Percentiles rank a stretch among this genome's conserved stretches.
These are phyloP conservation scores for Plectosphaerella cucumerina DNA, from an alignment of 2,329 filamentous ascomycete genomes.

Conservation along the genomic window DNA sequence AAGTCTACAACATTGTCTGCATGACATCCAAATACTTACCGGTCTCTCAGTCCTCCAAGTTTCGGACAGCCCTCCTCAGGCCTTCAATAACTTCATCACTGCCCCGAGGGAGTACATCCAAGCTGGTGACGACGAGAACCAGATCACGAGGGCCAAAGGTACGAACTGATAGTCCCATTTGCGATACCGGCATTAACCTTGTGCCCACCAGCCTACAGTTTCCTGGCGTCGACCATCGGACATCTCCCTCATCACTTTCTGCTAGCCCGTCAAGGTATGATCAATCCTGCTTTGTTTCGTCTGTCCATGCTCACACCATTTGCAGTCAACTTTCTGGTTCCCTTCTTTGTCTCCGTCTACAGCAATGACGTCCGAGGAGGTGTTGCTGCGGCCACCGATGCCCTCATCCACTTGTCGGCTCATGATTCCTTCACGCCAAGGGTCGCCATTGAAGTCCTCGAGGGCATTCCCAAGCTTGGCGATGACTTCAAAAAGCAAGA, in stretches of 20 bases:
- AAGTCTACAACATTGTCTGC: no score
- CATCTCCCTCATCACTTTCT: constrained; percentile 40
- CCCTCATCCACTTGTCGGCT: constrained; percentile 41
- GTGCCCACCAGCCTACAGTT: constrained; percentile 43
- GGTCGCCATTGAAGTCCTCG: constrained; percentile 43
- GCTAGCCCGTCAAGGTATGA: constrained; percentile 44
- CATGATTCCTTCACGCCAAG: constrained; percentile 49
- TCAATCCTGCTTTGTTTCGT: background rate
- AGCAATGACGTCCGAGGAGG: constrained; percentile 57
- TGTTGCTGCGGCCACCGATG: constrained; percentile 48
- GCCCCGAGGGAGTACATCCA: background rate
- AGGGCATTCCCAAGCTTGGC: constrained; percentile 43
- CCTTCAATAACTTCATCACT: no score
- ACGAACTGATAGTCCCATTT: background rate
- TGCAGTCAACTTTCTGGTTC: constrained; percentile 40
- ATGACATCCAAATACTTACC: no score
- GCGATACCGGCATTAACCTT: background rate
- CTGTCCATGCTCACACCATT: background rate
- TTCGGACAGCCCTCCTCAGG: no score
- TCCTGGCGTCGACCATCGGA: constrained; percentile 49
- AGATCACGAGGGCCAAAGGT: background rate
- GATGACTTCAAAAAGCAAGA: constrained; percentile 55
- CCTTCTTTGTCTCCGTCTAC: constrained; percentile 56
- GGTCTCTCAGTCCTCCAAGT: no score
- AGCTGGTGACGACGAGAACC: background rate